phyloP scores from a whole-genome alignment of 2,329 filamentous ascomycete species.

The Ophiostoma sp. region DNA sequence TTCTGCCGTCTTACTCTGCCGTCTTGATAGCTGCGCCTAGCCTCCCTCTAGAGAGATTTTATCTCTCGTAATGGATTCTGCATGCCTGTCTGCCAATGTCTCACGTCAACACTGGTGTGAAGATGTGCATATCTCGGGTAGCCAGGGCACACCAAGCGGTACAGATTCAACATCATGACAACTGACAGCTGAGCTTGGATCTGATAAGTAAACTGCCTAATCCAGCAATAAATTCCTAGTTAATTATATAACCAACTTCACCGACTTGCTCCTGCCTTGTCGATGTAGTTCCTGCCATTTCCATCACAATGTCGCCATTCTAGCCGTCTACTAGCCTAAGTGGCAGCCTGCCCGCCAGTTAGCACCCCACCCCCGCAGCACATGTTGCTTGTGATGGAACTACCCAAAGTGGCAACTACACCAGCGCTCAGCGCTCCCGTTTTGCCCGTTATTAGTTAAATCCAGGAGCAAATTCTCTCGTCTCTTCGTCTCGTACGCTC shows the following conservation, averaged over 20 bases:
- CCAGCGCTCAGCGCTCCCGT: neutral
- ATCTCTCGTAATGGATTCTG: too few relatives aligned
- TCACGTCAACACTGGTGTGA: neutral
- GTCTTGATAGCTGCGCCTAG: neutral
- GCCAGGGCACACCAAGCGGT: neutral
- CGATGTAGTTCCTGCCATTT: neutral
- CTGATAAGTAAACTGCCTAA: neutral
- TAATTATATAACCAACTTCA: neutral
- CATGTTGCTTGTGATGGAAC: neutral
- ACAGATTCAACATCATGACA: neutral
- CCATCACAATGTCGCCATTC: neutral
- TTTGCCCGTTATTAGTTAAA: neutral
- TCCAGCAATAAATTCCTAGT: neutral
- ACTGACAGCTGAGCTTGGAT: neutral
- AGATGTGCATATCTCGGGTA: neutral
- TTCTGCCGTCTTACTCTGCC: neutral
- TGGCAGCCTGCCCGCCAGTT: neutral
- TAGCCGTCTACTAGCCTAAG: neutral
- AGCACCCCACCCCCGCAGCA: slow-evolving; percentile 5
- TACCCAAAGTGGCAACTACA: neutral
- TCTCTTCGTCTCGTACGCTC: neutral
- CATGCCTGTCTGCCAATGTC: neutral
- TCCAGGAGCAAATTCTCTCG: neutral
- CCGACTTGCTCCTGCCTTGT: neutral
- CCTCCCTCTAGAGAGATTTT: too few relatives aligned